Evolutionary conservation across 495 filamentous ascomycete species (phyloP), one percentile per base, ranked within the genome.

Genomic region (Apiosordaria backusii): DNA sequence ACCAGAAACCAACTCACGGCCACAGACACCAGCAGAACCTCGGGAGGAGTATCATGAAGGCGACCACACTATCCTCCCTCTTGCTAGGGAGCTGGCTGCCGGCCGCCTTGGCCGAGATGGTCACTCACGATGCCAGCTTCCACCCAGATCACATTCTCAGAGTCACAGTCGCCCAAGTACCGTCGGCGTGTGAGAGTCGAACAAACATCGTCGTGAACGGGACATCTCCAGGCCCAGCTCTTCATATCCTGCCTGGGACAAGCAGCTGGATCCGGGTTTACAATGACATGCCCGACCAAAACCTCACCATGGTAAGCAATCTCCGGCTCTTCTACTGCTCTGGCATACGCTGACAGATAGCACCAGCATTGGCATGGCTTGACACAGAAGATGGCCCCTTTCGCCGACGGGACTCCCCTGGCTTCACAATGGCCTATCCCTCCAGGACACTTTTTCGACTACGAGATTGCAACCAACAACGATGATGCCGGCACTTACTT

Each of bases 311-410:
- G 76, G 85, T 84, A 78, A 58, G 76, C 23, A 18, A 2, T 21
- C 25, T 22, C 4, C 22, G 16, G 19, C 23, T n/a, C 21, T 23
- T 13, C 16, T 5, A 0, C 54, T 52, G n/a, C 9, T 9, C 9
- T n/a, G 19, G 2, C 6, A 21, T 54, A 35, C 1, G 4, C 35
- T 54, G 45, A 60, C 52, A 26, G 16, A 18, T 24, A 23, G 9
- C 23, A 45, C 57, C 27, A 87, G 85, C 86, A 88, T 65, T 88
- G 84, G 84, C 85, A 87, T 78, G 86, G 86, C 45, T 72, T 87
- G 25, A 76, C 78, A n/a, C 82, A 83, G 70, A 76, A 78, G 15
- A 77, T 80, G 60, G 81, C 86, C 1, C 83, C 84, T 0, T 88
- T 87, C 71, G 78, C 81, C 9, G 86, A 87, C 69, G 85, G 86